Base-by-base conservation (phyloP, 2,329 filamentous ascomycete genomes). In the Hypoxylon rubiginosum region DNA sequence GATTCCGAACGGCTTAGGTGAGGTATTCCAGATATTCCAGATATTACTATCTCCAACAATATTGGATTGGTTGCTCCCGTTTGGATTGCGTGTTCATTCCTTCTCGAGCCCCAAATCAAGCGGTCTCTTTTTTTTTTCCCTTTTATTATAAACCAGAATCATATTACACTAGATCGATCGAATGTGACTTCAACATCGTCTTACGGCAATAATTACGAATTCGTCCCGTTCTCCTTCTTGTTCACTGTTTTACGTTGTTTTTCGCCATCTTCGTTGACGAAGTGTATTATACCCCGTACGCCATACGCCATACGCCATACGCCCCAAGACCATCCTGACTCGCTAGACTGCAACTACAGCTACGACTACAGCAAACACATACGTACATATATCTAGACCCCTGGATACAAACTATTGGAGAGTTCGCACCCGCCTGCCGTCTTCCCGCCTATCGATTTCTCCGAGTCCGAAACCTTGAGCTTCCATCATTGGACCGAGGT, bases 211-310 rank as follows among this genome's bases (percentile, higher is more conserved):
- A 49, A 15, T 36, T 36, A 13, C 34, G 34, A 36, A 36, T 15
- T 15, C 34, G 11, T 15, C 34, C 11, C 34, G 21, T 6, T 32
- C 11, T 36, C 56, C 15, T 45, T 48, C 17, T 51, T 17, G 24
- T 30, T 53, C 32, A 56, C 41, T 41, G n/a, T n/a, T n/a, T n/a
- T n/a, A n/a, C n/a, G n/a, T 19, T 55, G 30, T 21, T 52, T 28
- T 30, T 51, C 48, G 26, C 26, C 56, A 13, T 57, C 58, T 66
- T 68, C 66, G 62, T 66, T 68, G 66, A 66, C 62, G 62, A 68
- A 62, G 58, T 50, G 26, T 24, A 50, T 19, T 17, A 43, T 57
- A 62, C 32, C 39, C 39, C 39, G 45, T 54, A 46, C 26, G 19
- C 34, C 41, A 17, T 43, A 46, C 24, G n/a, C n/a, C n/a, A n/a